phyloP scores from a whole-genome alignment of 2,329 filamentous ascomycete species.

The Penicillium sp. region DNA sequence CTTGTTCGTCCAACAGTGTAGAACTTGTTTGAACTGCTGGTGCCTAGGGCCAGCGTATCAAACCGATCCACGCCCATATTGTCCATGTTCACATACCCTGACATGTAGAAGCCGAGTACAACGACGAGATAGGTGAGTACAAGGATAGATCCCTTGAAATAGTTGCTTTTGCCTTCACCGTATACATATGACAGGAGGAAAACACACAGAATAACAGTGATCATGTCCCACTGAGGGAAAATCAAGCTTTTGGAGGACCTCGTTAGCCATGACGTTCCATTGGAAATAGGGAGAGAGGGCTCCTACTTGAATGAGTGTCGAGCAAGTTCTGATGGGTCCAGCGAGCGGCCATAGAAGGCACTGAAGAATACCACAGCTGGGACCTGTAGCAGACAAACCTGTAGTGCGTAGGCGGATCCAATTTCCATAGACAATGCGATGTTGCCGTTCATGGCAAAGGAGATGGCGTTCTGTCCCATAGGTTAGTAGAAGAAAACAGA shows the following conservation, averaged over 20 bases:
- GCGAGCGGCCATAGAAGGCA: constrained; percentile 62
- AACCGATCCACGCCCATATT: constrained; percentile 47
- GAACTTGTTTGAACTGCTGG: constrained; percentile 35
- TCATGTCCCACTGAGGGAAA: constrained; percentile 99
- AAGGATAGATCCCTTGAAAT: constrained; percentile 97
- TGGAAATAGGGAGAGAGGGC: constrained; percentile 1
- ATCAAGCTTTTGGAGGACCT: constrained; percentile 59
- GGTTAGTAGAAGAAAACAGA: constrained; percentile 5
- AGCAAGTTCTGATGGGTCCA: constrained; percentile 53
- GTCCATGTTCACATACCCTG: constrained; percentile 58
- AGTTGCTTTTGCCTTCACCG: constrained; percentile 98
- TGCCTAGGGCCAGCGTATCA: constrained; percentile 45
- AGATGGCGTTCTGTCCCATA: constrained; percentile 78
- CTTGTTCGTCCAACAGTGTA: constrained; percentile 41
- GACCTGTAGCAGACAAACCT: constrained; percentile 92
- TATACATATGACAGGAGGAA: constrained; percentile 97
- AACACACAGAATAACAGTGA: constrained; percentile 91
- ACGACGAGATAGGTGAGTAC: constrained; percentile 92
- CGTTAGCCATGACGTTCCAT: constrained; percentile 17
- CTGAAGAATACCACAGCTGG: constrained; percentile 90
- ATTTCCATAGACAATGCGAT: constrained; percentile 99
- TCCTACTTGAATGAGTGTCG: constrained; percentile 53
- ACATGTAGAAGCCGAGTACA: constrained; percentile 85
- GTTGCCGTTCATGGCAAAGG: constrained; percentile 99
- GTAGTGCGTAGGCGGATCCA: constrained; percentile 90